These are phyloP conservation scores for Eleusine coracana DNA, from an alignment of 176 grass and related monocot species.

Conservation along the genomic window DNA sequence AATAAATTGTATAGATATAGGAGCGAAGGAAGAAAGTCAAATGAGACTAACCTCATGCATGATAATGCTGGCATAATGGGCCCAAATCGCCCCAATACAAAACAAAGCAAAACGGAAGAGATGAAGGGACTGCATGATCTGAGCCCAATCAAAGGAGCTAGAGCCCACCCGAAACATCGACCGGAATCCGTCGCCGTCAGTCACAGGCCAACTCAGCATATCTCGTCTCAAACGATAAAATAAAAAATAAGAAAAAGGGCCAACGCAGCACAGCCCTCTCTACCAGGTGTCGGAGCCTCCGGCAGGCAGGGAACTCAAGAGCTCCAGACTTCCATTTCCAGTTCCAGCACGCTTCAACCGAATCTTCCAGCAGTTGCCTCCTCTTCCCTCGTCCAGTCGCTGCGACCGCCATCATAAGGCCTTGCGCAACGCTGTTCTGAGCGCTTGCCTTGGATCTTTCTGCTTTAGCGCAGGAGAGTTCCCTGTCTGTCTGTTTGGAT, in stretches of 20 bases:
- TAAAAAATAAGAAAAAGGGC: not conserved
- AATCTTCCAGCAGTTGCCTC: not conserved
- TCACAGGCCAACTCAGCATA: not conserved
- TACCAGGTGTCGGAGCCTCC: not conserved
- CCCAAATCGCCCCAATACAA: not conserved
- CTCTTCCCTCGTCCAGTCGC: not conserved
- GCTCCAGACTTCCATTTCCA: not conserved
- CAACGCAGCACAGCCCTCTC: not conserved
- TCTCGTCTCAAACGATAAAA: not conserved
- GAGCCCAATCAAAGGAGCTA: not conserved
- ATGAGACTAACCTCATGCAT: too few relatives aligned
- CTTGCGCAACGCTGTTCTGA: not conserved
- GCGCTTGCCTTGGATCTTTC: too few relatives aligned
- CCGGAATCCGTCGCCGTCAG: not conserved
- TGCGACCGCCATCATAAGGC: not conserved
- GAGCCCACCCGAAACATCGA: not conserved
- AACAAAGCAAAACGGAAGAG: too few relatives aligned
- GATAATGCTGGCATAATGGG: not conserved
- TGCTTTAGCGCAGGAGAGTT: not conserved
- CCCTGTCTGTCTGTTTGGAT: not conserved
- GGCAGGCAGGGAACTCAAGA: not conserved
- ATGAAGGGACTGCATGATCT: not conserved
- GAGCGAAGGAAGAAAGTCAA: too few relatives aligned
- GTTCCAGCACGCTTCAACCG: not conserved
- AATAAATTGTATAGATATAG: too few relatives aligned